A percentile compares a stretch with the other conserved stretches of the same genome.
Evolutionary conservation across 306 rosid genomes (phyloP).

Genomic region (Cucurbita pepo): DNA sequence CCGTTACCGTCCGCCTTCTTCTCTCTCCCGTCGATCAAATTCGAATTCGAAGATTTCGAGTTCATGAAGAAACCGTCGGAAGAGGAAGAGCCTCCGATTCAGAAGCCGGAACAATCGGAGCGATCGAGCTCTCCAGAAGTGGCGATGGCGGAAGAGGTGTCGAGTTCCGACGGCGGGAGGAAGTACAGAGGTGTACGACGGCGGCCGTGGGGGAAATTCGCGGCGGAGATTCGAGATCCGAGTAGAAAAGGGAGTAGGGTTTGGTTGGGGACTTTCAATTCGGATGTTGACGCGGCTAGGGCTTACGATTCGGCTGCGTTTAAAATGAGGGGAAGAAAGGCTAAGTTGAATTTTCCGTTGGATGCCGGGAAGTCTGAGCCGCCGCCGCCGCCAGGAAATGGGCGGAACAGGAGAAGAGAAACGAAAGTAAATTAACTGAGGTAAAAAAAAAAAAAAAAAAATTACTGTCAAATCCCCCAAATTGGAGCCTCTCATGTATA

Average conservation of each 20-base stretch:
- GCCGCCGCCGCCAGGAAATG: conserved; percentile 17
- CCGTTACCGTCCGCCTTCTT: neutral
- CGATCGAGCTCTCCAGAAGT: neutral
- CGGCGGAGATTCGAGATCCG: conserved; percentile 80
- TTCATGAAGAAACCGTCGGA: neutral
- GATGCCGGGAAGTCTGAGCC: conserved; percentile 46
- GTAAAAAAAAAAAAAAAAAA: neutral
- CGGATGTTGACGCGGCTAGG: conserved; percentile 55
- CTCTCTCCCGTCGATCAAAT: neutral
- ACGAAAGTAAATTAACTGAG: neutral
- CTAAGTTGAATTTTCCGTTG: conserved; percentile 51
- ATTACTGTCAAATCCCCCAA: neutral
- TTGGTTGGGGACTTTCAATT: conserved; percentile 77
- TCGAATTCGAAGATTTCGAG: neutral
- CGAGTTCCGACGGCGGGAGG: conserved; percentile 3
- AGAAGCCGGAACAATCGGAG: neutral
- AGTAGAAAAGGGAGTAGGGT: conserved; percentile 45
- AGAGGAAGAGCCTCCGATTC: neutral
- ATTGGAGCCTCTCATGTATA: too few species aligned
- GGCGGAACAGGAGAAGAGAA: conserved; percentile 32
- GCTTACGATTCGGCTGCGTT: conserved; percentile 75
- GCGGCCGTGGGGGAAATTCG: conserved; percentile 78
- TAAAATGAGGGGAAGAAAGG: conserved; percentile 63
- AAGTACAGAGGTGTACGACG: conserved; percentile 66
- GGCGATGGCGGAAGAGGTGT: neutral